Evolutionary conservation across 1,284 basidiomycete genomes (phyloP), one percentile per base, ranked within the genome.

Genomic region (Ustilago trichophora): DNA sequence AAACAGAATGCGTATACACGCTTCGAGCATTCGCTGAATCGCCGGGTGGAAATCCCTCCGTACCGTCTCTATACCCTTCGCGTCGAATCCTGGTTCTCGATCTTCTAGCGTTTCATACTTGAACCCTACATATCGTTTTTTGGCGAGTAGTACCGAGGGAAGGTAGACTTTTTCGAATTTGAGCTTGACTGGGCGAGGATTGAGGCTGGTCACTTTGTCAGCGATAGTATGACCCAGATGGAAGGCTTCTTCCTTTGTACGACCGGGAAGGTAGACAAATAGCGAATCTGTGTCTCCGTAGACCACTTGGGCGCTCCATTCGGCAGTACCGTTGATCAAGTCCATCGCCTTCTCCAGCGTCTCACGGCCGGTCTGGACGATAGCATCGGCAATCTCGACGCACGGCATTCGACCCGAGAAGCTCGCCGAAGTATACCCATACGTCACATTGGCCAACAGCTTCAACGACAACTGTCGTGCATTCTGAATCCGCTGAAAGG

Each of bases 131-230:
- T 98, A 98, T 60, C 93, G 87, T 80, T 98, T 98, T 85, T 98
- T 98, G 0, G 94, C 92, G 84, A 97, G 87, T 19, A 98, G 85
- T 0, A 98, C 88, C 62, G 91, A 94, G 2, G 93, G 94, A 46
- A 93, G 86, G 82, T 97, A 98, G 4, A 98, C 93, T 86, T 98
- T 98, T 80, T 98, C 96, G 71, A 98, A 97, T 82, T 97, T 97
- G 59, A 98, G 87, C 82, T 93, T 96, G 67, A 98, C 86, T 0
- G 95, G 96, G 7, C 88, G 86, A 0, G 94, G 96, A 75, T 98
- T 98, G 78, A 87, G 84, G 1, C 87, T 85, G 2, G 96, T 98
- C 51, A 98, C 87, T 0, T 87, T 86, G 47, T 94, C 89, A 4
- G 93, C 90, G 46, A 98, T 98, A 64, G 94, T 91, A 67, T 94